phyloP scores from a whole-genome alignment of 2,329 filamentous ascomycete genomes.

The Beauveria medogensis region DNA sequence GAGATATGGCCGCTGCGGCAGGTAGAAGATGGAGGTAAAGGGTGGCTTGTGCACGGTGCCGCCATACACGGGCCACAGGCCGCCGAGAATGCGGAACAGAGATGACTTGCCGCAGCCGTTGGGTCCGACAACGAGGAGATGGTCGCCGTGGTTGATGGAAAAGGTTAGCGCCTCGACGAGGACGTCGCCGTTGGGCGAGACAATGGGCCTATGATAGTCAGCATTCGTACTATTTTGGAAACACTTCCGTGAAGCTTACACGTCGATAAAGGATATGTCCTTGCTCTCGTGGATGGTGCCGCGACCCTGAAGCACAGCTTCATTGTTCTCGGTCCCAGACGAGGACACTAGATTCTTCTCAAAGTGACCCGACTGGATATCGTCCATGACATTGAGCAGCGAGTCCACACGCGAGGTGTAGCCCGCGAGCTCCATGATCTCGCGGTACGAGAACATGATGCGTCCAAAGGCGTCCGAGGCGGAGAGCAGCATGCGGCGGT shows the following conservation, averaged over 20 bases:
- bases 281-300: constrained; percentile 75
- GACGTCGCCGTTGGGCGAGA: constrained; percentile 93
- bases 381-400: constrained; percentile 87
- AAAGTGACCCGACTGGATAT: constrained; percentile 82
- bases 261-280: constrained; percentile 76
- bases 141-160: constrained; percentile 75
- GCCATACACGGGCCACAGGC: constrained; percentile 95
- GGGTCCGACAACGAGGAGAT: constrained; percentile 88
- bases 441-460: constrained; percentile 96
- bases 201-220: constrained; percentile 55
- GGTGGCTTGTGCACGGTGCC: constrained; percentile 87
- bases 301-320: constrained; percentile 71
- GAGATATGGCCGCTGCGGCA: constrained; percentile 90
- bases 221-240: background rate
- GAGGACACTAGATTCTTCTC: constrained; percentile 95
- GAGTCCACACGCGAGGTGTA: constrained; percentile 90
- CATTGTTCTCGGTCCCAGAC: constrained; percentile 72
- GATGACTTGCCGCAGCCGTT: constrained; percentile 97
- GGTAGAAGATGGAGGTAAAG: constrained; percentile 94
- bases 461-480: constrained; percentile 94
- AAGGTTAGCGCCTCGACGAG: constrained; percentile 82
- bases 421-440: constrained; percentile 90
- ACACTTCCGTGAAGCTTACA: constrained; percentile 39
- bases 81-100: constrained; percentile 90
- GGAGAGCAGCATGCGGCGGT: constrained; percentile 81